A percentile compares a stretch with the other conserved stretches of the same genome.
Conservation (phyloP, 2,329 filamentous ascomycete genomes). For the Sporothrix luriei region DNA sequence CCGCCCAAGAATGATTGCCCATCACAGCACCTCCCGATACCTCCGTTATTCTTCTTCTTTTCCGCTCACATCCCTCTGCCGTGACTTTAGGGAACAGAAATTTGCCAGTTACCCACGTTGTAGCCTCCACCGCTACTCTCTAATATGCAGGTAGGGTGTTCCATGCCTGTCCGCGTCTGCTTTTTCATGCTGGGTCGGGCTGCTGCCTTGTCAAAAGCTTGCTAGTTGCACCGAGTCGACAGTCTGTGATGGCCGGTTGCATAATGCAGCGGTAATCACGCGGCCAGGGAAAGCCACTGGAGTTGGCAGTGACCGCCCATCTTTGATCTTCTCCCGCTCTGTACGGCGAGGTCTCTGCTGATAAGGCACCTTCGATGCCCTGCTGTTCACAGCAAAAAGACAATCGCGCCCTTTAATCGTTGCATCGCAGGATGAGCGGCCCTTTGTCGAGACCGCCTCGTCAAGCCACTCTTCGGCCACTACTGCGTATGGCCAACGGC, state of each 20-base stretch:
- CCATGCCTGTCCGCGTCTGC: not conserved
- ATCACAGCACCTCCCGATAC: too few species aligned
- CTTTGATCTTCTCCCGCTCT: not conserved
- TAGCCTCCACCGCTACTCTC: conserved; percentile 10
- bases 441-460: not conserved
- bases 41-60: not conserved
- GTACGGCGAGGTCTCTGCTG: not conserved
- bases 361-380: not conserved
- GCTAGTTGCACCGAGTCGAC: not conserved
- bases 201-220: not conserved
- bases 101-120: conserved; percentile 10
- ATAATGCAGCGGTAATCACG: not conserved
- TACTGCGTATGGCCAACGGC: too few species aligned
- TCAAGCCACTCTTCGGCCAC: not conserved
- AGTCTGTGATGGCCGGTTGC: not conserved
- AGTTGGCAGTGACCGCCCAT: not conserved
- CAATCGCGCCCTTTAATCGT: not conserved
- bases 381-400: not conserved
- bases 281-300: not conserved
- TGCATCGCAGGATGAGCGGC: not conserved
- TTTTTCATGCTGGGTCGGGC: not conserved
- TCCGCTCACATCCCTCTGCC: not conserved
- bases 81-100: not conserved
- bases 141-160: not conserved
- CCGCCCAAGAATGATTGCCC: too few species aligned